Base-by-base conservation (phyloP, 192 early-diverging fungal species). In the Coemansia reversa region DNA sequence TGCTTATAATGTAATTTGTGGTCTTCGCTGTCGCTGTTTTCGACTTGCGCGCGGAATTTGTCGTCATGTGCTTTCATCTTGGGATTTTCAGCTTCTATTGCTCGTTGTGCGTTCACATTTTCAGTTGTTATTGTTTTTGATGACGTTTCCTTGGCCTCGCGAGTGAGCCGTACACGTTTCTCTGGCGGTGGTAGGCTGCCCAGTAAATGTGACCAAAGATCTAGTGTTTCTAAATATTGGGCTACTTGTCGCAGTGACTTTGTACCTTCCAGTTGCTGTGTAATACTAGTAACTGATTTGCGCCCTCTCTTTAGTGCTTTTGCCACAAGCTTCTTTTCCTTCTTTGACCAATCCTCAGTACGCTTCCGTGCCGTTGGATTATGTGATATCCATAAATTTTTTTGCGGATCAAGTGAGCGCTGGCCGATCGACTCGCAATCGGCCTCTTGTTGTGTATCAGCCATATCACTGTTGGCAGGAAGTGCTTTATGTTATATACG, bases 181-280 rank as follows among this genome's bases (percentile, higher is more conserved):
- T 29, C 4, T 8, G 56, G 11, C 16, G 24, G 22, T 25, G 61
- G 51, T 14, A 4, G 28, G 18, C 18, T 47, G 25, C 56, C 56
- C 5, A 65, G 55, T 12, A 56, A 19, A 4, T 47, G 52, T 24
- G 65, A 68, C 65, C 63, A 75, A 48, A 81, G 28, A 51, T 75
- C 60, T 48, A 65, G 24, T 33, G 63, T 47, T 39, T 81, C 78
- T 25, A 81, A 55, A 35, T 59, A 72, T 32, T 81, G 69, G 19
- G 78, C 69, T 0, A 81, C 73, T 27, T 81, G 78, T 12, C 78
- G 32, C 51, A 81, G 60, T 0, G 78, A 68, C 30, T 75, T 81
- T 42, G 65, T 72, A 12, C 56, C 25, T 35, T 63, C 69, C 28
- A 81, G 59, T n/a, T 60, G 61, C 12, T 24, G 53, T 11, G 63